Conservation (phyloP, 805 yeast genomes). For the Hanseniaspora meyeri region DNA sequence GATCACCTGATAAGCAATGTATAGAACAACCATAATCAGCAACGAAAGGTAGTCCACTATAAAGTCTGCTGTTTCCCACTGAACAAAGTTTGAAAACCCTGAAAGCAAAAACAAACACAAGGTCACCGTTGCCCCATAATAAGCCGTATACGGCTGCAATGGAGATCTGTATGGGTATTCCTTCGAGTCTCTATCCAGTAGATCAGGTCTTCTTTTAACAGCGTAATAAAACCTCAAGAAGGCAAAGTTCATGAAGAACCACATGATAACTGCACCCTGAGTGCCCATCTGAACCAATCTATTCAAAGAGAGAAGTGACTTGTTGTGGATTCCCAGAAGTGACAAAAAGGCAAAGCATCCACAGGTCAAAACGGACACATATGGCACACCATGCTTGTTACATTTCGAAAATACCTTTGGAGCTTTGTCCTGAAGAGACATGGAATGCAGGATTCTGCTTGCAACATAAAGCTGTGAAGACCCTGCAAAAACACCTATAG, state of each 20-base stretch:
- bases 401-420: slow-evolving; percentile 49
- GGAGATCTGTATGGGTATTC: slow-evolving; percentile 56
- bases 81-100: slow-evolving; percentile 45
- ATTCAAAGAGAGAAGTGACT: slow-evolving; percentile 49
- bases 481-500: slow-evolving; percentile 44
- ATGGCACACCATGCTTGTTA: slow-evolving; percentile 56
- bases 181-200: slow-evolving; percentile 44
- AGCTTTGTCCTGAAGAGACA: slow-evolving; percentile 45
- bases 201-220: slow-evolving; percentile 46
- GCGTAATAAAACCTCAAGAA: slow-evolving; percentile 52
- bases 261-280: slow-evolving; percentile 59
- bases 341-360: slow-evolving; percentile 48
- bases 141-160: slow-evolving; percentile 53
- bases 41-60: slow-evolving; percentile 49
- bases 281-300: slow-evolving; percentile 53
- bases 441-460: slow-evolving; percentile 42
- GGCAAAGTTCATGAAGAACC: slow-evolving; percentile 60
- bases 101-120: slow-evolving; percentile 36
- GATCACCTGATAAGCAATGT: slow-evolving; percentile 39
- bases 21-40: slow-evolving; percentile 38
- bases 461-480: slow-evolving; percentile 45
- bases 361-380: slow-evolving; percentile 50
- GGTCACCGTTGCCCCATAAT: slow-evolving; percentile 44
- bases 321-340: slow-evolving; percentile 43
- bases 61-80: slow-evolving; percentile 48